Evolutionary conservation across 768 basidiomycete genomes (phyloP), one percentile per base, ranked within the genome.

Genomic region (Phylloporus arenicola): DNA sequence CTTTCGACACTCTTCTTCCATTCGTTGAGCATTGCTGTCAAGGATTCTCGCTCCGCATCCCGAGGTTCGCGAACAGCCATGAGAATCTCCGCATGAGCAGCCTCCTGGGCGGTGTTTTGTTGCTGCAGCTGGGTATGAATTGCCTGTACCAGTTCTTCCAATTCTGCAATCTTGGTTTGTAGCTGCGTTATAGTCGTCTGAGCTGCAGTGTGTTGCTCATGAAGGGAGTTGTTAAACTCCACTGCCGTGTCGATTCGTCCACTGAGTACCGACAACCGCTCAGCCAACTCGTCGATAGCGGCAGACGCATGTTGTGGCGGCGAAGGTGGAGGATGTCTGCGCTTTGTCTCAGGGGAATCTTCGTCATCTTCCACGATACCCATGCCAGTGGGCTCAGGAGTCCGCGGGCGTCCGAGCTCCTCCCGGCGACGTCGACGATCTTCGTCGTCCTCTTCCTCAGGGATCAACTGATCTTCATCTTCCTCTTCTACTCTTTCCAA

Each of bases 1-100:
- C 83, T 86, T 58, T 93, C 91, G 20, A 93, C 81, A 11, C 71
- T 73, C 60, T 80, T 82, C 64, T 85, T 86, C 88, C 90, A 93
- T 37, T 84, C 81, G 17, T 72, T 69, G 27, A 86, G 70, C 64
- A 84, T 75, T 19, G 72, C 69, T 12, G 75, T 79, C 35, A 84
- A 64, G 0, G 76, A 75, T 30, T 80, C 79, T 12, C 69, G 72
- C 48, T 80, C 76, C 33, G 69, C 48, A 14, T 65, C 68, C 17
- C 61, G 59, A 20, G 66, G 65, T 33, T 72, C 68, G 17, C 69
- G 69, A 25, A 65, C 63, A 2, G 60, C 67, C 29, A 59, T 64
- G 51, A 69, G 65, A 3, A 69, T 55, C 48, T 69, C 55, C 1
- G 64, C 62, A 10, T 65, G 68, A 3, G 69, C 68, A 16, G 64